A percentile compares a stretch with the other conserved stretches of the same genome.
Conservation (phyloP, 73 alveolate species). For the Tetrahymena borealis region DNA sequence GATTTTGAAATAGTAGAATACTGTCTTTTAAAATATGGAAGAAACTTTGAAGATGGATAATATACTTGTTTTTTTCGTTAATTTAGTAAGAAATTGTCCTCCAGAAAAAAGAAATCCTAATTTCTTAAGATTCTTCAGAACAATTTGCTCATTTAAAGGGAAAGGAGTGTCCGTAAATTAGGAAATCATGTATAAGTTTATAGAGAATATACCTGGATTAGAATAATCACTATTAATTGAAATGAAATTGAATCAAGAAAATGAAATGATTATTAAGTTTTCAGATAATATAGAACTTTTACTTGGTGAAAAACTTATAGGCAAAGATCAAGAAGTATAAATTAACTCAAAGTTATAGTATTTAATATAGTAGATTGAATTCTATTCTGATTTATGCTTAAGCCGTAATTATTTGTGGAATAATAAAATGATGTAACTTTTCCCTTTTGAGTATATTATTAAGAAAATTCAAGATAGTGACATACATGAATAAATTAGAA, state of each 20-base stretch:
- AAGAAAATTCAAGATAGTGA: background rate
- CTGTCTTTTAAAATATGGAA: background rate
- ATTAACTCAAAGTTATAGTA: background rate
- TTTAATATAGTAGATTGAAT: constrained; percentile 7
- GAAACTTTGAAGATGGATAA: background rate
- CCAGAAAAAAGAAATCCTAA: background rate
- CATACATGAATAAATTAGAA: constrained; percentile 11
- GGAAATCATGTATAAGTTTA: constrained; percentile 13
- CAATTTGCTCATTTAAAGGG: constrained; percentile 22
- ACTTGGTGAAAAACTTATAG: background rate
- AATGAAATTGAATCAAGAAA: background rate
- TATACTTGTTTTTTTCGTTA: background rate
- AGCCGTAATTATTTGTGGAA: constrained; percentile 37
- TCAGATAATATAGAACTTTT: background rate
- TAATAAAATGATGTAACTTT: background rate
- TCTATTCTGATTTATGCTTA: constrained; percentile 31
- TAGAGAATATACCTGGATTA: background rate
- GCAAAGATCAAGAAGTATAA: background rate
- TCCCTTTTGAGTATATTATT: constrained; percentile 5
- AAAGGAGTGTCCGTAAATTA: constrained; percentile 37
- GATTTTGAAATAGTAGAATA: background rate
- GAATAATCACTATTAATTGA: constrained; percentile 5
- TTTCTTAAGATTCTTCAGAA: constrained; percentile 18
- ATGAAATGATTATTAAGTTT: background rate
- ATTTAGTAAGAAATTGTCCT: background rate